Evolutionary conservation across 352 stramenopile genomes (phyloP).

Genomic region (Lagenidium sp.): DNA sequence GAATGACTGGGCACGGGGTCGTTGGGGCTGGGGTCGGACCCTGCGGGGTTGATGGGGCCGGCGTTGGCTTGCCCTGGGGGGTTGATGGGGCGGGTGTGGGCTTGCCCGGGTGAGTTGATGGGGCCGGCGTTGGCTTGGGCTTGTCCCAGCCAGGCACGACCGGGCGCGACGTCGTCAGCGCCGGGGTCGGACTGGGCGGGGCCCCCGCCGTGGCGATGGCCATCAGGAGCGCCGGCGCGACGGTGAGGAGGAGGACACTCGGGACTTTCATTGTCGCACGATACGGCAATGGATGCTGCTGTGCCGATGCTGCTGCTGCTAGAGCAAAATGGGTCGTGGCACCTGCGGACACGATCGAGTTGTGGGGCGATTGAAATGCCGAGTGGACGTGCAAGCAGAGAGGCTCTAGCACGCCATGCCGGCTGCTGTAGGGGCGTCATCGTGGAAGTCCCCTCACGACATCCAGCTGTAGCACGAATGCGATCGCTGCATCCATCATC

Average conservation of each 20-base stretch:
- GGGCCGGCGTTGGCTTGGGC: background rate
- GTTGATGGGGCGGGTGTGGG: background rate
- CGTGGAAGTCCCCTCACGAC: too few relatives aligned
- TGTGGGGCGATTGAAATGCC: too few relatives aligned
- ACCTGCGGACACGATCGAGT: too few relatives aligned
- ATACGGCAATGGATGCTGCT: background rate
- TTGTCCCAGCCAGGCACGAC: background rate
- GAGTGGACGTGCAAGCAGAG: too few relatives aligned
- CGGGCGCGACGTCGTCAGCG: background rate
- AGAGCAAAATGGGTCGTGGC: background rate
- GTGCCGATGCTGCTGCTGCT: background rate
- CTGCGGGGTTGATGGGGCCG: background rate
- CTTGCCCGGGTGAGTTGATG: background rate
- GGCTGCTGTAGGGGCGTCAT: too few relatives aligned
- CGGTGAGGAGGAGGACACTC: background rate
- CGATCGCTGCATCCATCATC: too few relatives aligned
- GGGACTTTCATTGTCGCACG: background rate
- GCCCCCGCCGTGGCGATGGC: background rate
- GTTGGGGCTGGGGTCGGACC: background rate
- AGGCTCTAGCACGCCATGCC: too few relatives aligned
- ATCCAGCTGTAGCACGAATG: too few relatives aligned
- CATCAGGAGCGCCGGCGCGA: slow-evolving; percentile 2
- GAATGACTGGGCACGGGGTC: background rate
- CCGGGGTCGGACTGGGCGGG: background rate
- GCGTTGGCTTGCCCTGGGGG: background rate